Evolutionary conservation across 768 basidiomycete genomes (phyloP), one percentile per base, ranked within the genome.

Genomic region (Mycena leptocephala): DNA sequence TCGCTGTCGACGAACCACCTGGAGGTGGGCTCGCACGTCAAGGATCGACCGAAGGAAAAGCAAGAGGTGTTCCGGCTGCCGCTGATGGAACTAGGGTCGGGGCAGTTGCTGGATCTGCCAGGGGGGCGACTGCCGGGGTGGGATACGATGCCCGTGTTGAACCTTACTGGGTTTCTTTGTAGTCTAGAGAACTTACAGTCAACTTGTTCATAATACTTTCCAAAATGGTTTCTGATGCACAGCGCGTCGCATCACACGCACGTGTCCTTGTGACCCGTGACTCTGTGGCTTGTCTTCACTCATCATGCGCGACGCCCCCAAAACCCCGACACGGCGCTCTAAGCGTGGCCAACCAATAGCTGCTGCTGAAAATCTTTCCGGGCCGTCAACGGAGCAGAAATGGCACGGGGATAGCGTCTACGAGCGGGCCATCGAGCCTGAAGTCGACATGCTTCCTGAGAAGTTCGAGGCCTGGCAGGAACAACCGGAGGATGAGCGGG

Each of bases 1-100:
- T 96, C 95, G 33, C 83, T 97, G 9, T 97, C 96, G 74, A 97
- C 95, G n/a, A 97, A 97, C 82, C 96, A 96, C 80, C 89, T 97
- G 69, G 96, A 97, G 86, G 88, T 92, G 22, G 96, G 96, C 35
- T 92, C 93, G 48, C 96, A 97, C 79, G 95, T 97, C 61, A 91
- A 90, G 80, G 87, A 87, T 55, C 85, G 87, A 26, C 90, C 92
- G 22, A 85, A 83, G 77, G 90, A 90, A 81, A 95, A 93, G 85
- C 90, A 91, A 77, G 87, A 87, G 10, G 81, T 91, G 65, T 97
- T 96, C 85, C 83, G 88, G 48, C 85, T 96, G 10, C 96, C 96
- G 16, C 83, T 97, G 78, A 92, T 97, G 92, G 80, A 80, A 30
- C 82, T 92, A 2, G 85, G 88, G 65, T 78, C 81, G 16, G 39